These are phyloP conservation scores for Diaporthe aspalathi DNA, from an alignment of 2,329 filamentous ascomycete species.

Conservation along the genomic window DNA sequence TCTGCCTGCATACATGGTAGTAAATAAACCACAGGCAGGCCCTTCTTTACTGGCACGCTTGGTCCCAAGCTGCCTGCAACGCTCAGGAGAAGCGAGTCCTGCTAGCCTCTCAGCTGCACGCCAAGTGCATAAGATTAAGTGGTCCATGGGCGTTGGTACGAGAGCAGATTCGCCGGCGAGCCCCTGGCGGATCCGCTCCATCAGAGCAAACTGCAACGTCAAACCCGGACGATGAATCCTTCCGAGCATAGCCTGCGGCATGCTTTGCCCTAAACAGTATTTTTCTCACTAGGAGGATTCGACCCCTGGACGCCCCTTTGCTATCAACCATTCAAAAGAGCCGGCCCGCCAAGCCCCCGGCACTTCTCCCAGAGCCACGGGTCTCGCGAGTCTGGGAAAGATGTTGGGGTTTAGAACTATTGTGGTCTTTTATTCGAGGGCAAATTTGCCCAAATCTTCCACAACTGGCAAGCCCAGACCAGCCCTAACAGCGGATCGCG, in stretches of 20 bases:
- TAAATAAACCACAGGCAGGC: no score
- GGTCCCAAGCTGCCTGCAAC: not conserved
- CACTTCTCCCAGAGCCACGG: slow-evolving; percentile 3
- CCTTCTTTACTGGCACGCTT: not conserved
- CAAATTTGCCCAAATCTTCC: slow-evolving; percentile 1
- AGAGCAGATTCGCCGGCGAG: slow-evolving; percentile 17
- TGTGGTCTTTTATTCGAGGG: slow-evolving; percentile 2
- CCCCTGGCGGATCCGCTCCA: slow-evolving; percentile 11
- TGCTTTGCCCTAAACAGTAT: slow-evolving; percentile 1
- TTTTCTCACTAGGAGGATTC: slow-evolving; percentile 27
- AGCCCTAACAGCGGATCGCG: slow-evolving; percentile 24
- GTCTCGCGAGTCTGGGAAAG: not conserved
- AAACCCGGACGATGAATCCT: not conserved
- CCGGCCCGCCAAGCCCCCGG: slow-evolving; percentile 13
- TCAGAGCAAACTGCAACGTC: slow-evolving; percentile 6
- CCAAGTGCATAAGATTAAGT: slow-evolving; percentile 3
- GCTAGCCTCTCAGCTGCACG: slow-evolving; percentile 2
- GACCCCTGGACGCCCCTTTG: slow-evolving; percentile 10
- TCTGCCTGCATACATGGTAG: not conserved
- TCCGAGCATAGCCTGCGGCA: slow-evolving; percentile 19
- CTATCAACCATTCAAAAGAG: slow-evolving; percentile 9
- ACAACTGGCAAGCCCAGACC: slow-evolving; percentile 4
- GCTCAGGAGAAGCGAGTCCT: slow-evolving; percentile 15
- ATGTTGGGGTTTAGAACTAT: not conserved
- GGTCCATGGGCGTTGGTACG: not conserved